phyloP scores from a whole-genome alignment of 352 stramenopile genomes.

The Pythium dissotocum region DNA sequence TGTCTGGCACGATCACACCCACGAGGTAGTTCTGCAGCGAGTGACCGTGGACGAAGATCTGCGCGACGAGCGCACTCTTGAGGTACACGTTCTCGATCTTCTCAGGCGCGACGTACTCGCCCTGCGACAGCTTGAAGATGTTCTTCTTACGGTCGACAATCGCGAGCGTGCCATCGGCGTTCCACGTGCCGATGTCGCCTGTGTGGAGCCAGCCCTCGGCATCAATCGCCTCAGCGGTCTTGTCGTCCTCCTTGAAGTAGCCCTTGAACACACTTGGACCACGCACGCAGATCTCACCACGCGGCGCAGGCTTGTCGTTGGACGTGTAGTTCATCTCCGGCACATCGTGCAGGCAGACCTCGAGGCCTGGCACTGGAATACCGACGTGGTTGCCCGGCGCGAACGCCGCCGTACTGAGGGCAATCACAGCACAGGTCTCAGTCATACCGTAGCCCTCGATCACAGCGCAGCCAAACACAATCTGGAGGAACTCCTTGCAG shows the following conservation, averaged over 20 bases:
- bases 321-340: conserved; percentile 95
- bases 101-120: conserved; percentile 94
- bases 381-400: conserved; percentile 88
- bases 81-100: conserved; percentile 95
- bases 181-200: conserved; percentile 92
- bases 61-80: conserved; percentile 88
- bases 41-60: conserved; percentile 94
- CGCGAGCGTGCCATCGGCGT: conserved; percentile 85
- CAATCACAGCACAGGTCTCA: conserved; percentile 86
- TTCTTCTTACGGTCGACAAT: conserved; percentile 91
- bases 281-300: conserved; percentile 51
- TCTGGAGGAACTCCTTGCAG: conserved; percentile 93
- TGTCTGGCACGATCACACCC: conserved; percentile 86
- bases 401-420: conserved; percentile 52
- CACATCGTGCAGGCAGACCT: conserved; percentile 89
- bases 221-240: conserved; percentile 89
- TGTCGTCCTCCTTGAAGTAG: conserved; percentile 93
- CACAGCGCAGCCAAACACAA: conserved; percentile 86
- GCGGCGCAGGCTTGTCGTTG: conserved; percentile 49
- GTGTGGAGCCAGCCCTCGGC: conserved; percentile 94
- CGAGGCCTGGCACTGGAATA: conserved; percentile 47
- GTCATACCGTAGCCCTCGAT: conserved; percentile 95
- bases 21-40: conserved; percentile 92
- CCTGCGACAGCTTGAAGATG: conserved; percentile 85
- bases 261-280: conserved; percentile 82